Percentiles rank a stretch among this genome's conserved stretches.
phyloP scores from a whole-genome alignment of 2,329 filamentous ascomycete genomes.

The Cladosporium sp. region DNA sequence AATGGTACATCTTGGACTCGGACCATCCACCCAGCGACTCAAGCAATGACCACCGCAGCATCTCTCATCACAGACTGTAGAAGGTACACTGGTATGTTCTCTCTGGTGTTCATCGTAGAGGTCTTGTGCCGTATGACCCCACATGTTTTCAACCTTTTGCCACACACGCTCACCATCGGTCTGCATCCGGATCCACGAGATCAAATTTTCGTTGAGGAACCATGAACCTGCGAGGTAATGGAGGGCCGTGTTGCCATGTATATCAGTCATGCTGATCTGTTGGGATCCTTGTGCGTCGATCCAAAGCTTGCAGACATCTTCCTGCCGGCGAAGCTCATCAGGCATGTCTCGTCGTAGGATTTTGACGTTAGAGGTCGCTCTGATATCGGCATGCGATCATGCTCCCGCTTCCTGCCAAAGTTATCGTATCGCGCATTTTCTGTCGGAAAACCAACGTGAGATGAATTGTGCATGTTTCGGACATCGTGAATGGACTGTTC shows the following conservation, averaged over 20 bases:
- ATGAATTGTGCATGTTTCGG: neutral
- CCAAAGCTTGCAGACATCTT: neutral
- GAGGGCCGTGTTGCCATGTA: neutral
- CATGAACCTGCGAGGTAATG: neutral
- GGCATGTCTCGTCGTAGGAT: neutral
- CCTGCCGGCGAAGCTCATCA: neutral
- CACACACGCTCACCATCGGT: neutral
- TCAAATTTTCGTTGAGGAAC: neutral
- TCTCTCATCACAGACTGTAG: no score
- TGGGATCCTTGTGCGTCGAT: neutral
- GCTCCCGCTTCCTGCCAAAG: neutral
- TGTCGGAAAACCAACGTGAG: neutral
- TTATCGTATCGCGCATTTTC: neutral
- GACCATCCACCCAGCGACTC: no score
- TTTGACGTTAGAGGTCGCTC: neutral
- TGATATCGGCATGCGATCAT: neutral
- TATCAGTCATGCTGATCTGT: neutral
- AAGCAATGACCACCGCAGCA: no score
- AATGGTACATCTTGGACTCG: no score
- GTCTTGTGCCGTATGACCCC: neutral
- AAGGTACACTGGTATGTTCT: no score
- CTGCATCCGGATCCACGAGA: neutral
- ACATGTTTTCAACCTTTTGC: neutral
- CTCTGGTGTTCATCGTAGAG: neutral
- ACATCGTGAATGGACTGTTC: neutral